These are phyloP conservation scores for Epichloe gansuensis DNA, from an alignment of 2,329 filamentous ascomycete genomes.

Conservation along the genomic window DNA sequence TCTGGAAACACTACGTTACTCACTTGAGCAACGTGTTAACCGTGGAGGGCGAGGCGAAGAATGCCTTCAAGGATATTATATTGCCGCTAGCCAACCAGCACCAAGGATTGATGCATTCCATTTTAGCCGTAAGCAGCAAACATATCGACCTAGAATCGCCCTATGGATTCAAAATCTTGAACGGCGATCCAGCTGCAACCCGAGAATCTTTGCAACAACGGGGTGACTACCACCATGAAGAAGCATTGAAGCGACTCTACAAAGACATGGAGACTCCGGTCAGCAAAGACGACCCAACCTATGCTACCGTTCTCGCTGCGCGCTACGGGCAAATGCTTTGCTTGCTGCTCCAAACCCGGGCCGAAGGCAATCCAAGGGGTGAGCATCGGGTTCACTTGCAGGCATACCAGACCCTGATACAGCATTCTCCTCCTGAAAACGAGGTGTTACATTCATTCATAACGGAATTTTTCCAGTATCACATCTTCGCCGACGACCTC, in stretches of 20 bases:
- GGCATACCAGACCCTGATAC: conserved; percentile 61
- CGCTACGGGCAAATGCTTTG: conserved; percentile 52
- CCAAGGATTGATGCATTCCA: conserved; percentile 77
- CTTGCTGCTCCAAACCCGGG: conserved; percentile 43
- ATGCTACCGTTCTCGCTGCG: conserved; percentile 36
- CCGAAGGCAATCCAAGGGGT: conserved; percentile 44
- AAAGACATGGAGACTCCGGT: conserved; percentile 30
- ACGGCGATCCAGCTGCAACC: conserved; percentile 34
- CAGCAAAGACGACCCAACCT: conserved; percentile 29
- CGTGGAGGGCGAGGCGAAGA: conserved; percentile 66
- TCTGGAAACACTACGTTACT: conserved; percentile 73
- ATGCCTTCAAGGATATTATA: conserved; percentile 75
- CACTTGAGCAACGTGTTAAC: conserved; percentile 71
- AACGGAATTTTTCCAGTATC: conserved; percentile 77
- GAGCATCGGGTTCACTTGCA: conserved; percentile 71
- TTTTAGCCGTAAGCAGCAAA: conserved; percentile 70
- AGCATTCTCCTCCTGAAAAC: conserved; percentile 46
- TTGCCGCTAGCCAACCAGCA: conserved; percentile 71
- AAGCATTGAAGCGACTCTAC: conserved; percentile 40
- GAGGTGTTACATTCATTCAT: conserved; percentile 50
- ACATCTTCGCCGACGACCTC: conserved; percentile 53
- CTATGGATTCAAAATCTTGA: conserved; percentile 40
- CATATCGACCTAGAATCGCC: conserved; percentile 52
- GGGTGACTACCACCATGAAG: conserved; percentile 41
- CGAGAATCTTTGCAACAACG: conserved; percentile 34